Percentiles rank a stretch among this genome's conserved stretches.
Conservation (phyloP, 345 rosid genomes). For the Aurinia saxatilis region DNA sequence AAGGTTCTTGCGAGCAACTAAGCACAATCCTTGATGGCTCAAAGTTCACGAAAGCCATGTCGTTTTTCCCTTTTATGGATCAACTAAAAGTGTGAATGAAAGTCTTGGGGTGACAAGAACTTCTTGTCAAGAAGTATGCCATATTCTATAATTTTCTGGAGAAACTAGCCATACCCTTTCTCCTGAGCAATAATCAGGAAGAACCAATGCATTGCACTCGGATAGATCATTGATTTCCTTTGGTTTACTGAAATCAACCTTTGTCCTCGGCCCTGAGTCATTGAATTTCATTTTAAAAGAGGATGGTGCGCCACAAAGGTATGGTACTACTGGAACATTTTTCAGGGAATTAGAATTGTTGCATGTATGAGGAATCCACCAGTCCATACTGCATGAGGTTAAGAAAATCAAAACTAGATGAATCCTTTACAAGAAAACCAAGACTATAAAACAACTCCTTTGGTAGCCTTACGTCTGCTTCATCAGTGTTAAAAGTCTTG, state of each 20-base stretch:
- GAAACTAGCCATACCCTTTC: conserved; percentile 23
- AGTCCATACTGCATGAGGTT: conserved; percentile 29
- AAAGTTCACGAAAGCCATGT: neutral
- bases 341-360: conserved; percentile 23
- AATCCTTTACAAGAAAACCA: neutral
- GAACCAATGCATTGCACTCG: conserved; percentile 28
- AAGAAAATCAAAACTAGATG: conserved; percentile 14
- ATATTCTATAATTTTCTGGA: neutral
- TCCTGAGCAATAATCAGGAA: conserved; percentile 23
- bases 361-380: conserved; percentile 29
- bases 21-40: neutral
- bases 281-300: neutral
- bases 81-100: neutral
- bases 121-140: neutral
- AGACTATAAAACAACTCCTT: neutral
- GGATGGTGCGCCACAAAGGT: conserved; percentile 28
- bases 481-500: conserved; percentile 29
- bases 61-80: neutral
- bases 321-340: conserved; percentile 26
- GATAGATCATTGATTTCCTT: conserved; percentile 28
- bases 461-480: conserved; percentile 25
- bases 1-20: neutral
- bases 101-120: neutral
- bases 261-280: neutral
- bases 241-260: neutral